Base-by-base conservation (phyloP, 2,329 filamentous ascomycete genomes). In the Fusarium papillatum region DNA sequence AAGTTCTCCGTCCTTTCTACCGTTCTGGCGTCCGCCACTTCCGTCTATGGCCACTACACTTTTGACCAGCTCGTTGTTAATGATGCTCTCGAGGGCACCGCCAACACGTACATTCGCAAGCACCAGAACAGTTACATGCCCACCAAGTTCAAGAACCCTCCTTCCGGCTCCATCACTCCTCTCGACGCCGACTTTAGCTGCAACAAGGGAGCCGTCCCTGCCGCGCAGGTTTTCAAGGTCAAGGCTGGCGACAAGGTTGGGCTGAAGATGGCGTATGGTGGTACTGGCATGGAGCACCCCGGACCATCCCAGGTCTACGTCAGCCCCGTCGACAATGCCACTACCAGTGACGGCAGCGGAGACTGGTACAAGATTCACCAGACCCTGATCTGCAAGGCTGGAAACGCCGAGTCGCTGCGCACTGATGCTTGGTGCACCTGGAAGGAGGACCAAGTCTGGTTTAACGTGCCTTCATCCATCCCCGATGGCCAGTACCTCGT, bases 401-500 rank as follows among this genome's bases (percentile, higher is more conserved):
- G 60, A 43, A 39, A 46, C 29, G 26, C 41, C 26, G 41, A 24
- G 38, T 48, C 22, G 13, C 22, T 48, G n/a, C 43, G 43, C 22
- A 43, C 36, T 17, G 26, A 22, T 26, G 36, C 60, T 24, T 63
- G 60, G 60, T 63, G 60, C 36, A 46, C 38, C 36, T 63, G 41
- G 24, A 38, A 24, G 11, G 26, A 41, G 24, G 38, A 63, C 24
- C 38, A 26, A 38, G 29, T 63, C 6, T 29, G 38, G 13, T 31
- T 46, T 11, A 63, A 38, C 38, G 36, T 63, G 11, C 60, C 60
- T 8, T 26, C 36, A 2, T 38, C 17, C 4, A 46, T 31, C 36
- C 60, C 60, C 24, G 39, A 24, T 3, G 60, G 60, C 60, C 38
- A 73, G 55, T 77, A 77, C 19, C 72, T 77, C 7, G 14, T 77